These are phyloP conservation scores for Odonthalia washingtoniensis DNA, from an alignment of 31 red algal species.

Conservation along the genomic window DNA sequence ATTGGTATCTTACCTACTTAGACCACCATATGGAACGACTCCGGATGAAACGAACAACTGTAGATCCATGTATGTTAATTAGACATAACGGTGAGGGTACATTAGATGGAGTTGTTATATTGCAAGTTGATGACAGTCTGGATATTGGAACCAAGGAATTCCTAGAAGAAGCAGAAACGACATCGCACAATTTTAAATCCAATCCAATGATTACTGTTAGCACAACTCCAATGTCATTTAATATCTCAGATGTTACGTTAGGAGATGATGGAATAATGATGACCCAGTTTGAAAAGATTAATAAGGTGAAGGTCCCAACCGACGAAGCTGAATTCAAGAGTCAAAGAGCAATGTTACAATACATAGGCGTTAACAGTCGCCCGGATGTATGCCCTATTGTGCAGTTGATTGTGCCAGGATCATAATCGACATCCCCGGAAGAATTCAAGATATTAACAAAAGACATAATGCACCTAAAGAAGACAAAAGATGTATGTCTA, in stretches of 20 bases:
- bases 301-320: not conserved
- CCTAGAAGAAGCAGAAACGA: not conserved
- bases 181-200: not conserved
- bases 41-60: not conserved
- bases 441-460: too few relatives aligned
- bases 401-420: not conserved
- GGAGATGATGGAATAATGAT: not conserved
- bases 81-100: not conserved
- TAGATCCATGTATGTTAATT: slow-evolving; percentile 33
- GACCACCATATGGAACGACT: slow-evolving; percentile 18
- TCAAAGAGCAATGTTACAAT: slow-evolving; percentile 16
- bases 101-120: not conserved
- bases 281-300: slow-evolving; percentile 29
- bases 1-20: slow-evolving; percentile 35
- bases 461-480: too few relatives aligned
- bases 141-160: slow-evolving; percentile 4
- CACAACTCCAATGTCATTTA: too few relatives aligned
- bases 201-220: slow-evolving; percentile 47
- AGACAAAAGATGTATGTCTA: too few relatives aligned
- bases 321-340: slow-evolving; percentile 24
- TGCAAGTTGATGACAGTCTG: slow-evolving; percentile 44
- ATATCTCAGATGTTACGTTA: not conserved
- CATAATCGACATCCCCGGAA: too few relatives aligned
- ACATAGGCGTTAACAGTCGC: slow-evolving; percentile 25
- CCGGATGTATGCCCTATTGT: slow-evolving; percentile 25